Evolutionary conservation across 345 rosid genomes (phyloP), one percentile per base, ranked within the genome.

Genomic region (Turritis glabra): DNA sequence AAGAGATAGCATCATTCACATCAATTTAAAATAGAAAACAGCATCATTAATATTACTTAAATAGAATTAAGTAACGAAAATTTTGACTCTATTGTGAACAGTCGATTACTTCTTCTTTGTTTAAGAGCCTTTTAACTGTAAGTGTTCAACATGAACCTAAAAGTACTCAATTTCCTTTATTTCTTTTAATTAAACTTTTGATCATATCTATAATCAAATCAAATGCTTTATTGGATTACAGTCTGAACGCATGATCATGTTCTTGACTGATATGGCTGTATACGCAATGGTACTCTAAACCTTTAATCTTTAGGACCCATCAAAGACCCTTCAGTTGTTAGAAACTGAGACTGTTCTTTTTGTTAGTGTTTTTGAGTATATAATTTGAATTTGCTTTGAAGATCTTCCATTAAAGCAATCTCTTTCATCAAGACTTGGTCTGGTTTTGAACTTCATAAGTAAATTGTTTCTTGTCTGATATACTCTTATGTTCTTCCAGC

Each of bases 221-320:
- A 61, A 69, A 23, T 70, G 66, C 65, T 54, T 69, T 70, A 54
- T 69, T 69, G 56, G 80, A 48, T 21, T 71, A 40, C 56, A 64
- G 48, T 77, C 40, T 77, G 68, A 64, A 77, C 63, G 40, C 69
- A 71, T 71, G 38, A 38, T 65, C 62, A 57, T 55, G 21, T 27
- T 56, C 26, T 64, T 47, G 76, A 71, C 76, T 77, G 53, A 64
- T 63, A 53, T 76, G 11, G 64, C 64, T 38, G 41, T 61, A 61
- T 51, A 58, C n/a, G 3, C 35, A 61, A 48, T 68, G 30, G 35
- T 60, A 48, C 27, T 27, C 63, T 50, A 4, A 29, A 68, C 23
- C 57, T 52, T 3, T 29, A 68, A 30, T 69, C 50, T 13, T 61
- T 76, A 69, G 23, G 57, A 53, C 69, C 54, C 30, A 13, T 69